Base-by-base conservation (phyloP, 2,329 filamentous ascomycete species). In the Pseudodiploospora longispora region DNA sequence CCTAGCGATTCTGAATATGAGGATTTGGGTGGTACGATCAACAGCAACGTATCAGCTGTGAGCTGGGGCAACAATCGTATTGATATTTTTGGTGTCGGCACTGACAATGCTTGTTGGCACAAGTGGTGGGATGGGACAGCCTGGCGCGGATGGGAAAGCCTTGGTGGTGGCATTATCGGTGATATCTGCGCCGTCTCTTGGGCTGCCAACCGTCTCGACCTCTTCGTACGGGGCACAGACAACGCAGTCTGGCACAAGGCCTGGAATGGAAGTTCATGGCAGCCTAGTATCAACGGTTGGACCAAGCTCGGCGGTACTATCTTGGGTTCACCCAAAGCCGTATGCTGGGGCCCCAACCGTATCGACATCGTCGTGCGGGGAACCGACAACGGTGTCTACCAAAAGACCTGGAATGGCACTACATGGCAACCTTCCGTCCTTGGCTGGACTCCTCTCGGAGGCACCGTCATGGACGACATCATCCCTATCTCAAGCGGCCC, bases 151-250 rank as follows among this genome's bases (percentile, higher is more conserved):
- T 59, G 54, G 52, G 42, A 52, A 36, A 49, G 51, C 31, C 54
- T 63, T 37, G 60, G 59, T 38, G 60, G 59, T 3, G 46, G 50
- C 34, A 43, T 60, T 30, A 49, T 52, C 44, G 47, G 52, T 36
- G 48, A 56, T 40, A 54, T 58, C 30, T 47, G 48, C 28, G 41
- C 56, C 6, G 60, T 58, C 34, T 55, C 54, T 0, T 58, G 55
- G 53, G 59, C 49, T 1, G 28, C 41, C 6, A 52, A 58, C 38
- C 51, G 58, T 36, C 50, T 59, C 30, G 55, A 59, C 30, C 45
- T 62, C 8, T 61, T 60, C 38, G 59, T 55, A 5, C 49, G 58
- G 8, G 55, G 56, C 6, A 62, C 32, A 49, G 55, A 35, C 48
- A 56, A 44, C 56, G 57, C 50, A 53, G 54, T 54, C 48, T 59